Base-by-base conservation (phyloP, 352 stramenopile species). In the Pythium monospermum region DNA sequence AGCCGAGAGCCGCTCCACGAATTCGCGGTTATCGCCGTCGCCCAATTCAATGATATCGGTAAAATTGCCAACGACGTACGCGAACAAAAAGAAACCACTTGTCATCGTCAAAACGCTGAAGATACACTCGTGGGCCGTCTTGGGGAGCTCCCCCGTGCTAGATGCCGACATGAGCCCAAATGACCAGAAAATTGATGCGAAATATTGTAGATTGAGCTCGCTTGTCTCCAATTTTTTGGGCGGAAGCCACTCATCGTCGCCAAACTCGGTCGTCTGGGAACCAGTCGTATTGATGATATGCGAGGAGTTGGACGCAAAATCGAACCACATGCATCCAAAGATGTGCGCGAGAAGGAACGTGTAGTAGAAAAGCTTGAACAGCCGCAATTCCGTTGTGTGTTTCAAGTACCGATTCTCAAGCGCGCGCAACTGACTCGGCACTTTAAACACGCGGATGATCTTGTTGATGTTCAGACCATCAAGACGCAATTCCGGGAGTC, bases 321-420 rank as follows among this genome's bases (percentile, higher is more conserved):
- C 66, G 44, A 75, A 83, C 49, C 68, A 83, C 22, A 76, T 66
- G 45, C 63, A 83, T 7, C 71, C 71, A 25, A 83, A 73, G 22
- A 79, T 53, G 52, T 83, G 71, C 3, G 68, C 58, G 2, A 83
- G 53, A 19, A 83, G 44, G 36, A 77, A 77, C 6, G 68, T 72
- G 51, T 83, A 79, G 53, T 79, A 83, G 13, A 79, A 31, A 1
- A 83, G 61, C 64, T 83, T 83, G 57, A 76, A 77, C 11, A 80
- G 31, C 0, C 72, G 56, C 10, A 83, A 45, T 22, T 83, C 68
- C 15, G 68, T 73, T 10, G 62, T 66, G 12, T 66, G 58, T 30
- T 66, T 77, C 23, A 79, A 43, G 35, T 71, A 77, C 11, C 68
- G 66, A 53, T 69, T 67, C 38, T 83, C 68, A 10, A 83, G 51